Conservation (phyloP, 768 basidiomycete species). For the Leccinum variicolor region DNA sequence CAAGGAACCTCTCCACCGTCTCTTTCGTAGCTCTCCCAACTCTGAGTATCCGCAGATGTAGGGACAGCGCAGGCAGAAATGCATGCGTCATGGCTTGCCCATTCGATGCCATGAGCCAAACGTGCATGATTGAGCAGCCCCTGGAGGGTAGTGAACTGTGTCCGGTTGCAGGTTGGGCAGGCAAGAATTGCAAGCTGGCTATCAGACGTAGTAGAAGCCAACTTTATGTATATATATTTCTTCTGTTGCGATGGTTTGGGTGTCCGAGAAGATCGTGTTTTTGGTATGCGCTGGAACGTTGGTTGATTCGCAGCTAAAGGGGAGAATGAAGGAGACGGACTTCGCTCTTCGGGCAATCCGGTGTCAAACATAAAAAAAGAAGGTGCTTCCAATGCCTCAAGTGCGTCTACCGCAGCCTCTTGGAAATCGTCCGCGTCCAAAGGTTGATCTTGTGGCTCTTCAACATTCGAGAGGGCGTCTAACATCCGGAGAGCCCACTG, state of each 20-base stretch:
- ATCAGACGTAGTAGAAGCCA: conserved; percentile 25
- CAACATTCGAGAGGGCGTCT: conserved; percentile 28
- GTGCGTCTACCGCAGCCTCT: conserved; percentile 40
- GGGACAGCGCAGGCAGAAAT: conserved; percentile 42
- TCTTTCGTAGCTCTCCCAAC: conserved; percentile 36
- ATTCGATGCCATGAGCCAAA: conserved; percentile 45
- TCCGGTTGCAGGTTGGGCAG: conserved; percentile 43
- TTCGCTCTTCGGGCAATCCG: conserved; percentile 18
- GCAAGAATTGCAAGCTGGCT: conserved; percentile 33
- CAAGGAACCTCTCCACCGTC: conserved; percentile 35
- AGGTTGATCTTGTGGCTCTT: conserved; percentile 12
- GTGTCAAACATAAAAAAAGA: conserved; percentile 36
- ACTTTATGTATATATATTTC: conserved; percentile 41
- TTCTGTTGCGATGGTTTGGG: conserved; percentile 28
- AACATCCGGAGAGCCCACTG: conserved; percentile 44
- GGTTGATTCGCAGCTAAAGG: conserved; percentile 14
- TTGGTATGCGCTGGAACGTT: conserved; percentile 16
- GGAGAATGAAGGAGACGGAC: conserved; percentile 22
- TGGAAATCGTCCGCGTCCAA: conserved; percentile 33
- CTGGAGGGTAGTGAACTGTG: conserved; percentile 49
- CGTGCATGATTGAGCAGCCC: conserved; percentile 53
- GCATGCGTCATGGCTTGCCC: conserved; percentile 50
- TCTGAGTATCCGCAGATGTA: conserved; percentile 31
- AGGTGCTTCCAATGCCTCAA: conserved; percentile 39
- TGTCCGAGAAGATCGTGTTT: conserved; percentile 28